These are phyloP conservation scores for Moesziomyces aphidis DNA, from an alignment of 1,284 basidiomycete genomes.

Conservation along the genomic window DNA sequence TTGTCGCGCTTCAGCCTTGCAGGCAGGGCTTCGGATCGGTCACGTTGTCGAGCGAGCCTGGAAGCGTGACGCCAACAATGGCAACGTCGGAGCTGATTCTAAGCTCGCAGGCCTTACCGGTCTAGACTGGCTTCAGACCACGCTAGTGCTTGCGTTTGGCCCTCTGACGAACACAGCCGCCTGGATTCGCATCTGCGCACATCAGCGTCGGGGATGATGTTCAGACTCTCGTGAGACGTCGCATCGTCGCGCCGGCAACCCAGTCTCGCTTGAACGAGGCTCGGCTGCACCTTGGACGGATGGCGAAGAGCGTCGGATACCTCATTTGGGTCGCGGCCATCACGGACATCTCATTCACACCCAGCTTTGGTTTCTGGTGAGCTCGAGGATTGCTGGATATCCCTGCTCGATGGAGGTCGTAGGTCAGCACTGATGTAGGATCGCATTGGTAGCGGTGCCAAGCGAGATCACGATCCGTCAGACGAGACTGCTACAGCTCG, in stretches of 20 bases:
- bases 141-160: not conserved
- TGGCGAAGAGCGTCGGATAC: not conserved
- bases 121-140: not conserved
- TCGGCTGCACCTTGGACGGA: not conserved
- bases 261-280: not conserved
- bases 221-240: too few relatives aligned
- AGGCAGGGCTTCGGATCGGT: not conserved
- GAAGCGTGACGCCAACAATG: not conserved
- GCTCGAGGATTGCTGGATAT: too few relatives aligned
- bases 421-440: too few relatives aligned
- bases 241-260: too few relatives aligned
- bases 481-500: not conserved
- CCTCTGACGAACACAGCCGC: too few relatives aligned
- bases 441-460: not conserved
- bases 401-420: too few relatives aligned
- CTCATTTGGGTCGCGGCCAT: too few relatives aligned
- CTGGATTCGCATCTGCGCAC: too few relatives aligned
- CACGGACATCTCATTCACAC: too few relatives aligned
- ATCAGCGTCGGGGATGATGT: too few relatives aligned
- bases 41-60: not conserved
- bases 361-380: too few relatives aligned
- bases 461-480: not conserved
- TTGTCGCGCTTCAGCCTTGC: too few relatives aligned
- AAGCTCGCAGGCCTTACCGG: not conserved
- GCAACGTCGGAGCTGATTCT: not conserved